These are phyloP conservation scores for Trichoderma semiorbis DNA, from an alignment of 2,329 filamentous ascomycete genomes.

Conservation along the genomic window DNA sequence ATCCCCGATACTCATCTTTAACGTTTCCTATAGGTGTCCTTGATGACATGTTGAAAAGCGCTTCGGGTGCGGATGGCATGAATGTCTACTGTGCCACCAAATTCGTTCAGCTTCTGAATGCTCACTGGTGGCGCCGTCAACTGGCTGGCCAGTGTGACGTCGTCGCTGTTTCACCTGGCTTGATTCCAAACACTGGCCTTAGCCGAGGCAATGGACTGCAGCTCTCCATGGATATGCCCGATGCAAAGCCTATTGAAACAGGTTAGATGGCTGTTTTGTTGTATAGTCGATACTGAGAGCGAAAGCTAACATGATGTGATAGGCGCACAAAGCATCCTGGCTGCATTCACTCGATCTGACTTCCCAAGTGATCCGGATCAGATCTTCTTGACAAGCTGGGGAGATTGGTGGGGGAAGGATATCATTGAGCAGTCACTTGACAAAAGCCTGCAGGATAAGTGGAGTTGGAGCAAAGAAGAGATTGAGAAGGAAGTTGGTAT, in stretches of 20 bases:
- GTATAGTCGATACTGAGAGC: neutral
- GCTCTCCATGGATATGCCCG: conserved; percentile 35
- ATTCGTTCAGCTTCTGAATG: conserved; percentile 48
- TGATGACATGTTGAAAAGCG: conserved; percentile 38
- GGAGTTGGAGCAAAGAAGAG: conserved; percentile 45
- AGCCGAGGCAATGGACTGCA: conserved; percentile 28
- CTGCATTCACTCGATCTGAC: conserved; percentile 43
- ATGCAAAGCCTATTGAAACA: conserved; percentile 47
- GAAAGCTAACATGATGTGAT: neutral
- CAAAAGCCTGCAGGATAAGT: conserved; percentile 48
- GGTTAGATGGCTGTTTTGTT: conserved; percentile 31
- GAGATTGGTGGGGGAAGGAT: conserved; percentile 52
- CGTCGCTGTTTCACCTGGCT: conserved; percentile 51
- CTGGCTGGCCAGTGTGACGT: conserved; percentile 43
- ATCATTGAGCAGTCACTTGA: conserved; percentile 42
- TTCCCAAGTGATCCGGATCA: conserved; percentile 49
- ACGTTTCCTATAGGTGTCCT: conserved; percentile 29
- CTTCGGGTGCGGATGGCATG: conserved; percentile 31
- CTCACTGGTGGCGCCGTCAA: conserved; percentile 55
- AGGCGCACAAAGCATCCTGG: conserved; percentile 44
- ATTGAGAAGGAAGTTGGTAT: conserved; percentile 44
- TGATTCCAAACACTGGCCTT: conserved; percentile 49
- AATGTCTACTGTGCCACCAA: conserved; percentile 44
- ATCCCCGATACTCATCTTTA: neutral
- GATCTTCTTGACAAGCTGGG: conserved; percentile 55